Base-by-base conservation (phyloP, 352 stramenopile genomes). In the Blastocystis sp. region DNA sequence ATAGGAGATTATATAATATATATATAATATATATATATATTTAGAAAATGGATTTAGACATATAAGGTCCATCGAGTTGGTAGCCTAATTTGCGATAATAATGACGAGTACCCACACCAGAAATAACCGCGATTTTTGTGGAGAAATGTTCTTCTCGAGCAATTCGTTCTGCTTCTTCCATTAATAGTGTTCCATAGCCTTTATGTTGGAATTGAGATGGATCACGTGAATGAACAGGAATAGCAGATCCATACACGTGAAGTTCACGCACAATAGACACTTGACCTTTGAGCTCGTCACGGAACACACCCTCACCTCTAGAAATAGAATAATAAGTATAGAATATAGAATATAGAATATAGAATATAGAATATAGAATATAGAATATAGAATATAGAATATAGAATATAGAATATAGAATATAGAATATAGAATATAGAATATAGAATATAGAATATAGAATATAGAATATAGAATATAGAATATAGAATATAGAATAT, bases 61-160 rank as follows among this genome's bases (percentile, higher is more conserved):
- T 95, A 74, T 94, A 95, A 5, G 83, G 81, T 36, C 88, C 88
- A 70, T 94, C 84, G 44, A 94, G 74, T 46, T 88, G 74, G 72
- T 94, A 95, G 27, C 86, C 88, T 55, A 95, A 75, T 72, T 93
- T 94, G 41, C 86, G 75, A 71, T 95, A 95, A 72, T 94, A 95
- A 67, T 93, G 76, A 21, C 88, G 74, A 40, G 86, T 94, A 16
- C 88, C 86, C 28, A 95, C 86, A 24, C 88, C 80, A 23, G 84
- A 82, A 68, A 95, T 95, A 4, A 95, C 86, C 18, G 92, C 76
- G n/a, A 95, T 75, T 56, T 93, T 93, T 58, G 81, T 66, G 11
- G 81, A 91, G n/a, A 76, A 75, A 65, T 95, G 86, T 69, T 94
- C 85, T 57, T 93, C 81, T 28, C 76, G 68, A 1, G 84, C 84